These are phyloP conservation scores for Falciphora oryzae DNA, from an alignment of 2,329 filamentous ascomycete genomes.

Conservation along the genomic window DNA sequence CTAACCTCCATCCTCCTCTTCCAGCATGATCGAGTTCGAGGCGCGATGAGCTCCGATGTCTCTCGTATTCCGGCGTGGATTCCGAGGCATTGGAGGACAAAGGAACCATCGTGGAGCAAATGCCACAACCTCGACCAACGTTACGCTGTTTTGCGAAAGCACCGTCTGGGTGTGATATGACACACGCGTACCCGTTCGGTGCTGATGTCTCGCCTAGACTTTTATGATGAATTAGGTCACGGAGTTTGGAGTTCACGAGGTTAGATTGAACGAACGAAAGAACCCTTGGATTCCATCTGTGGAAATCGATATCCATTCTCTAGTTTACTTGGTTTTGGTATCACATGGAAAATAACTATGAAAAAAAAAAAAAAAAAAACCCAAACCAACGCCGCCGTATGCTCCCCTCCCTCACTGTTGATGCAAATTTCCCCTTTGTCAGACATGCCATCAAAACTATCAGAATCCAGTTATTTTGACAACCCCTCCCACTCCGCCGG, in stretches of 20 bases:
- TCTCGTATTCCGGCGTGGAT: neutral
- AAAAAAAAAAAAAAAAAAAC: slow-evolving; percentile 1
- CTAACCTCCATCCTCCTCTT: slow-evolving; percentile 11
- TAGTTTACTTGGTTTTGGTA: slow-evolving; percentile 8
- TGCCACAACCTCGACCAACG: too few species aligned
- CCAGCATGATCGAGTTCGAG: slow-evolving; percentile 90
- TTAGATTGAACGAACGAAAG: neutral
- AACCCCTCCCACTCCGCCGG: neutral
- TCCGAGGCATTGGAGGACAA: neutral
- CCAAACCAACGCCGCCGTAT: slow-evolving; percentile 8
- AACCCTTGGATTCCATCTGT: too few species aligned
- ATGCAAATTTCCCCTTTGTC: too few species aligned
- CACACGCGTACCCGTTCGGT: neutral
- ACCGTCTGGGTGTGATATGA: neutral
- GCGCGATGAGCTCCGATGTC: slow-evolving; percentile 54
- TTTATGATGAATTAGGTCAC: neutral
- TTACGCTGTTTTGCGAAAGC: neutral
- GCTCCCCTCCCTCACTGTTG: neutral
- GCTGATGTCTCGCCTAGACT: neutral
- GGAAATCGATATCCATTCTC: neutral
- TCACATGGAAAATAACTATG: slow-evolving; percentile 5
- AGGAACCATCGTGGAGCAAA: neutral
- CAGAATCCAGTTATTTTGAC: neutral
- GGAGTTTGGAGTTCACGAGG: neutral
- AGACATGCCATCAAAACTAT: neutral